phyloP scores from a whole-genome alignment of 441 rosid genomes.

The Corymbia calophylla region DNA sequence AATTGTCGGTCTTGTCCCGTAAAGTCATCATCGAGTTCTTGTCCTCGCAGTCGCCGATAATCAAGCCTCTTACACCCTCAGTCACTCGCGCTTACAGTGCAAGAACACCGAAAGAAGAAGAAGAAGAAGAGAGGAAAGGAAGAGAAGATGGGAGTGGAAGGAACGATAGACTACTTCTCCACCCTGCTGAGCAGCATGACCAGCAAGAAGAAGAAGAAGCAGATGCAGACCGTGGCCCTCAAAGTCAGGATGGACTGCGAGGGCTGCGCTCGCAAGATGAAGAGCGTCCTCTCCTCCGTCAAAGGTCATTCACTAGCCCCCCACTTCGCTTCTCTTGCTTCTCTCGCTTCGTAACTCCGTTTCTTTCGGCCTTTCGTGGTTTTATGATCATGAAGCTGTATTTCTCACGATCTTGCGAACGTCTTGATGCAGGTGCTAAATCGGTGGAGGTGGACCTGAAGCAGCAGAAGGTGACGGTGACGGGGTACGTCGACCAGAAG shows the following conservation, averaged over 20 bases:
- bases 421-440: conserved; percentile 44
- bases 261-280: conserved; percentile 82
- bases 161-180: conserved; percentile 61
- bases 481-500: conserved; percentile 51
- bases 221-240: conserved; percentile 59
- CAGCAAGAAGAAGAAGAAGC: conserved; percentile 54
- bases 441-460: conserved; percentile 71
- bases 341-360: neutral
- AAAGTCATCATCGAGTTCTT: neutral
- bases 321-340: neutral
- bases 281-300: conserved; percentile 55
- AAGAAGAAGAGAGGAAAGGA: neutral
- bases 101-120: neutral
- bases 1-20: neutral
- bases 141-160: conserved; percentile 60
- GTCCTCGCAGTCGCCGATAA: neutral
- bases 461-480: conserved; percentile 75
- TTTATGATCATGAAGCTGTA: neutral
- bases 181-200: conserved; percentile 34
- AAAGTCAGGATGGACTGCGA: conserved; percentile 80
- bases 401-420: neutral
- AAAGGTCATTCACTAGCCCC: conserved; percentile 36
- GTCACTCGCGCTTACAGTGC: neutral
- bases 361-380: neutral
- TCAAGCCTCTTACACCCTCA: neutral